Percentiles rank a stretch among this genome's conserved stretches.
These are phyloP conservation scores for Phytopythium oedochilum DNA, from an alignment of 352 stramenopile genomes.

Conservation along the genomic window DNA sequence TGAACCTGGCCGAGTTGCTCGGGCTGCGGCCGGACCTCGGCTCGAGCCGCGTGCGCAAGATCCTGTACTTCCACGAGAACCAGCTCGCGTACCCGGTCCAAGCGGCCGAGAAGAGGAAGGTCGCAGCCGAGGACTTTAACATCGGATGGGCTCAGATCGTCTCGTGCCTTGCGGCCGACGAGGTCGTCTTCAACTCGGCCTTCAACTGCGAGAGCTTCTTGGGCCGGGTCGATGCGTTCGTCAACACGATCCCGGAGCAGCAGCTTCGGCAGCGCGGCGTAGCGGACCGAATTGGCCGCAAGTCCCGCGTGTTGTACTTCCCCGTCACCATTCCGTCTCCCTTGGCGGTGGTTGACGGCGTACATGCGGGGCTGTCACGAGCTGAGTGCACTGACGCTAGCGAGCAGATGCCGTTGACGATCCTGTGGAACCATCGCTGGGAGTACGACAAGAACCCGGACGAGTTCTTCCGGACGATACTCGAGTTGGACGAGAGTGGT, in stretches of 20 bases:
- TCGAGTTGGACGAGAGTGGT: constrained; percentile 20
- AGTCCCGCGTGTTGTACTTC: constrained; percentile 39
- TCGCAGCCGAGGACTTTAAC: constrained; percentile 48
- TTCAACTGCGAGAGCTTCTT: constrained; percentile 39
- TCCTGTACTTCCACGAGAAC: constrained; percentile 73
- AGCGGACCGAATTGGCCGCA: constrained; percentile 13
- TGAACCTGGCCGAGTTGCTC: constrained; percentile 39
- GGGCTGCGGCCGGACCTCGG: constrained; percentile 24
- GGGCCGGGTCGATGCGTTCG: constrained; percentile 35
- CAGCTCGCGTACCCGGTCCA: constrained; percentile 52
- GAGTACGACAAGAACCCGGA: constrained; percentile 60
- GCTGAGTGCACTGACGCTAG: neutral
- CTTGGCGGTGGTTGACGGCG: neutral
- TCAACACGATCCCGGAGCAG: constrained; percentile 46
- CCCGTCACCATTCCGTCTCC: constrained; percentile 6
- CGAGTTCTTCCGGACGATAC: constrained; percentile 39
- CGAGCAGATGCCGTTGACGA: constrained; percentile 14
- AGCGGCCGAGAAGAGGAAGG: constrained; percentile 13
- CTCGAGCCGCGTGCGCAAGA: constrained; percentile 17
- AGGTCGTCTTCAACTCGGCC: constrained; percentile 48
- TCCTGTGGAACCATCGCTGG: constrained; percentile 53
- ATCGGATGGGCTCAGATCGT: constrained; percentile 51
- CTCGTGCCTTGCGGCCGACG: constrained; percentile 39
- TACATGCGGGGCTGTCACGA: neutral
- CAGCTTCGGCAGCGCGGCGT: constrained; percentile 22